A percentile compares a stretch with the other conserved stretches of the same genome.
These are phyloP conservation scores for Elsinoe fawcettii DNA, from an alignment of 2,329 filamentous ascomycete species.

Conservation along the genomic window DNA sequence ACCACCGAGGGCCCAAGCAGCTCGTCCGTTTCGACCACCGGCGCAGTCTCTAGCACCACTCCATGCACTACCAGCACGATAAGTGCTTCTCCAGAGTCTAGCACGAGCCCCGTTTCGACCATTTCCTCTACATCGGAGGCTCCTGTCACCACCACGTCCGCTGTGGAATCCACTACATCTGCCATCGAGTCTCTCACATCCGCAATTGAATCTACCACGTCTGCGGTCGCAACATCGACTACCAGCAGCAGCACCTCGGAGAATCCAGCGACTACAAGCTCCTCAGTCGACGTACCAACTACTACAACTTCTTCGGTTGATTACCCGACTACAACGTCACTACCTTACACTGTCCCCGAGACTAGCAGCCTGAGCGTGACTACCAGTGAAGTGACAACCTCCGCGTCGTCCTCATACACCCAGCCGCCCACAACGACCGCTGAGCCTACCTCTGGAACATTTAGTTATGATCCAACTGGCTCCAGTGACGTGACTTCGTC, in stretches of 20 bases:
- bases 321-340: neutral
- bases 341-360: neutral
- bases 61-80: too few species aligned
- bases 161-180: neutral
- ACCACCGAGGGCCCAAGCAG: too few species aligned
- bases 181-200: neutral
- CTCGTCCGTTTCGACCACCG: too few species aligned
- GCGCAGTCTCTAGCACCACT: too few species aligned
- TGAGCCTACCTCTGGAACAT: slow-evolving; percentile 40
- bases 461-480: slow-evolving; percentile 19
- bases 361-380: neutral
- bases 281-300: neutral
- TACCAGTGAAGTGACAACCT: neutral
- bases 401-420: slow-evolving; percentile 32
- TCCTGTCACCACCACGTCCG: neutral
- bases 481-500: neutral
- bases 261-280: neutral
- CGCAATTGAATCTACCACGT: too few species aligned
- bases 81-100: too few species aligned
- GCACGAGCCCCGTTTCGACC: too few species aligned
- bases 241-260: neutral
- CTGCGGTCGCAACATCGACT: too few species aligned
- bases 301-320: neutral
- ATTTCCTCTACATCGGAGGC: too few species aligned
- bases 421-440: slow-evolving; percentile 35